Evolutionary conservation across 2,329 filamentous ascomycete species (phyloP), one percentile per base, ranked within the genome.

Genomic region (Stachybotrys chlorohalonatus): DNA sequence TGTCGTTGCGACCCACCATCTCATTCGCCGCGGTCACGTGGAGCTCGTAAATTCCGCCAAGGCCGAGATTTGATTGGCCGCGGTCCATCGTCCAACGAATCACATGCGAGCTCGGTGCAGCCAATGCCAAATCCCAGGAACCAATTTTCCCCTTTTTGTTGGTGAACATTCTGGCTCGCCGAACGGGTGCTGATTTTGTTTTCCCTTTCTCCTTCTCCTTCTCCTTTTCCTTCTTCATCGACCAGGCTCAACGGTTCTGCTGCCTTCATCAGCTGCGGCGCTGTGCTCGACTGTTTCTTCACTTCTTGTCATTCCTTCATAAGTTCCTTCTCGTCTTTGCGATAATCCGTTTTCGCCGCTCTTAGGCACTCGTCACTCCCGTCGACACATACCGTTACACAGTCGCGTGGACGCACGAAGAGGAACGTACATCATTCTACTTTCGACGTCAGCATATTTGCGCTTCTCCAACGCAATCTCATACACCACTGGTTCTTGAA

Each of bases 131-230:
- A 53, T 59, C 54, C 57, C 57, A 55, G 60, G 60, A 64, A 60
- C 54, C 60, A 67, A 68, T 68, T 70, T 70, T 71, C 69, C 68
- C 68, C 68, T 70, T 71, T 70, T 69, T 51, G 56, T 52, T 56
- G 64, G 51, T 50, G 36, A 54, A 51, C 52, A 32, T 54, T 53
- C 24, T 42, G 36, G 8, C 13, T 42, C 36, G 36, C 36, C 13
- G 36, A 13, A 42, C 9, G 13, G 60, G 60, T 59, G 54, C 57
- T 60, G 54, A 53, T 59, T 57, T 54, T 55, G 51, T 57, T 51
- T 53, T 55, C 52, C 53, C 56, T 58, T 62, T 59, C 58, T 60
- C 58, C 59, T 63, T 42, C 47, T 53, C 50, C 63, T 58, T 61
- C 58, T 63, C 63, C 58, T 58, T 61, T 63, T 66, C 59, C 62